Base-by-base conservation (phyloP, 1,284 basidiomycete species). In the Marasmius fiardii region DNA sequence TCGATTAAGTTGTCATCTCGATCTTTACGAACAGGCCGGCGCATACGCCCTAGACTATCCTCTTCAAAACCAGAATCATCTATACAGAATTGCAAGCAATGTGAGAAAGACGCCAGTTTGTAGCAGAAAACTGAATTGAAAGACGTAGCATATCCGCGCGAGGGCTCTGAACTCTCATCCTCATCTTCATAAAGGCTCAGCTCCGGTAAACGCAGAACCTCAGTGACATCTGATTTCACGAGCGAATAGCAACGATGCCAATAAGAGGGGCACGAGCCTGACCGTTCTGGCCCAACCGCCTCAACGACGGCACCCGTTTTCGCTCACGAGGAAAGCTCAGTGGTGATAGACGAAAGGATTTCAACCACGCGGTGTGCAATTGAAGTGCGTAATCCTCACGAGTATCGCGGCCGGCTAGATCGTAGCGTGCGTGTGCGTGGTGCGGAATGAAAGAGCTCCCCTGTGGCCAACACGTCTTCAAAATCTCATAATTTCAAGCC, bases 1-100 rank as follows among this genome's bases (percentile, higher is more conserved):
- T 92, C 90, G 74, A 94, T 94, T 61, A 93, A 87, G 68, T 92
- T 90, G 73, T 90, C 88, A 69, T 91, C 87, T 74, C 83, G 81
- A 70, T 89, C 86, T 67, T 83, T 85, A 61, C 83, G 84, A 51
- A 72, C 59, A 49, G 47, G 81, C 72, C 74, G 76, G 66, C 68
- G 71, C 66, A 67, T 76, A 68, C 76, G 75, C 60, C 79, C 76
- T 67, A 75, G 78, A 60, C 74, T 78, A 63, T 74, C 78, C 64
- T 82, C 79, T 64, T 80, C 78, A 68, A 74, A 65, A 66, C 80
- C 79, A 67, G 79, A 65, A 61, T 70, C 81, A 78, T 86, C 85
- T 89, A 73, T 76, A 74, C 65, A 73, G 68, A 75, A 78, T 71
- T 65, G 71, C 74, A 68, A 71, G 66, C 20, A 67, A 70, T 4